phyloP scores from a whole-genome alignment of 768 basidiomycete genomes.

The Mycena metata region DNA sequence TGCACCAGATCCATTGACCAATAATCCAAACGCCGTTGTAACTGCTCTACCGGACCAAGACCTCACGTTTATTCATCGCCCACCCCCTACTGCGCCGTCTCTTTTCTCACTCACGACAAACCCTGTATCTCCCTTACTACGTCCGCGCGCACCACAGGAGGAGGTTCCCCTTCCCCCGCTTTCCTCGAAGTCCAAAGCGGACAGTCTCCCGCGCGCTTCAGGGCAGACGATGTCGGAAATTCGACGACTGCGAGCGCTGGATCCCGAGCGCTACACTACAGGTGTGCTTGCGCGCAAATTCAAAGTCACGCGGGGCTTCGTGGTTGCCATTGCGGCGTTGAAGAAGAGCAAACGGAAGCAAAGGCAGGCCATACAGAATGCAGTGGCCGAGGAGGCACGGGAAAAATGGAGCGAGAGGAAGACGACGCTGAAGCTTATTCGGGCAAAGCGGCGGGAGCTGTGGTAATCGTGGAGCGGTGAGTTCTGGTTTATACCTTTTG shows the following conservation, averaged over 20 bases:
- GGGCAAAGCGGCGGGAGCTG: slow-evolving; percentile 74
- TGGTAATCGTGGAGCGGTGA: slow-evolving; percentile 64
- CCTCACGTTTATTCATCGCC: slow-evolving; percentile 86
- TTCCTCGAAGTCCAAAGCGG: slow-evolving; percentile 56
- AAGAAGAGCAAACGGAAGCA: slow-evolving; percentile 62
- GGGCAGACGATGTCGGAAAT: slow-evolving; percentile 70
- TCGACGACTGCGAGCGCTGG: slow-evolving; percentile 64
- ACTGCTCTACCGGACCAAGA: slow-evolving; percentile 64
- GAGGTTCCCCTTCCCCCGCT: slow-evolving; percentile 60
- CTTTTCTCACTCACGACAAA: slow-evolving; percentile 78
- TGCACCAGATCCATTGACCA: slow-evolving; percentile 68
- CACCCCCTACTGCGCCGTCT: slow-evolving; percentile 83
- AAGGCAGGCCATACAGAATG: slow-evolving; percentile 59
- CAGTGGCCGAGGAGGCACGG: slow-evolving; percentile 59
- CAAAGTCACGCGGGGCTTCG: slow-evolving; percentile 76
- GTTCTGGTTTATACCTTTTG: neutral
- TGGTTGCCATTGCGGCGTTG: slow-evolving; percentile 74
- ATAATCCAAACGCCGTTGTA: slow-evolving; percentile 66
- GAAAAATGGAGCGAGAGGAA: slow-evolving; percentile 82
- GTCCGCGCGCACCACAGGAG: slow-evolving; percentile 48
- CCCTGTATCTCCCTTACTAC: slow-evolving; percentile 80
- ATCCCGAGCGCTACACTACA: slow-evolving; percentile 74
- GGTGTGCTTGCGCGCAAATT: slow-evolving; percentile 82
- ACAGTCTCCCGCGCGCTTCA: slow-evolving; percentile 57
- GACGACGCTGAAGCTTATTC: slow-evolving; percentile 70